Evolutionary conservation across 768 basidiomycete genomes (phyloP).

Genomic region (Panaeolus cyanescens): DNA sequence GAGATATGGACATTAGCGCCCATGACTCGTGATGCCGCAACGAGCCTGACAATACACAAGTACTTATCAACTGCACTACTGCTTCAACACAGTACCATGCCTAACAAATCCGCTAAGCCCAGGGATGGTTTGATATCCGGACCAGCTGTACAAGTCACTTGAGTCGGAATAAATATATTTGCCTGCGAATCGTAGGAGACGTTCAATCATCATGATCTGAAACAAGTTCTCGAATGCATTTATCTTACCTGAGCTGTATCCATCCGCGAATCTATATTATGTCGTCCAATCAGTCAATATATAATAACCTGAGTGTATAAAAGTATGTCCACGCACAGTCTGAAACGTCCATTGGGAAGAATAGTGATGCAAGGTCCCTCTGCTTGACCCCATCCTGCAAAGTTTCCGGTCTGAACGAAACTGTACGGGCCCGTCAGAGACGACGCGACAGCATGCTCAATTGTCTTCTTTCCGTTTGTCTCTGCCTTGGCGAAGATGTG

Average conservation of each 20-base stretch:
- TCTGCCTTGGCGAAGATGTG: conserved; percentile 37
- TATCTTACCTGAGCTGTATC: conserved; percentile 27
- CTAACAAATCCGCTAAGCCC: conserved; percentile 29
- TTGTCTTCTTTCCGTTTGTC: conserved; percentile 29
- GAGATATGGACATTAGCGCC: no score
- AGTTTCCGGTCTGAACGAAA: conserved; percentile 34
- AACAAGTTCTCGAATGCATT: neutral
- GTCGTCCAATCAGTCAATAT: neutral
- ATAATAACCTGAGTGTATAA: neutral
- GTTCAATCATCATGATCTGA: neutral
- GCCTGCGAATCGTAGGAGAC: conserved; percentile 12
- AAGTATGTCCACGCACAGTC: conserved; percentile 23
- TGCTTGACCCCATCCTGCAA: conserved; percentile 36
- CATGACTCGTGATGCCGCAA: no score
- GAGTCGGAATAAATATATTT: conserved; percentile 39
- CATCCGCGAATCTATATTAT: conserved; percentile 28
- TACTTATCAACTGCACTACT: no score
- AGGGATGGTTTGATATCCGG: conserved; percentile 28
- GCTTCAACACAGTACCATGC: conserved; percentile 34
- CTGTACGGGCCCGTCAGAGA: conserved; percentile 34
- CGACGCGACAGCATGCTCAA: conserved; percentile 33
- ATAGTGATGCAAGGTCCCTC: conserved; percentile 33
- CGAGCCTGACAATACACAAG: no score
- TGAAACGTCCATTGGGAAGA: conserved; percentile 31
- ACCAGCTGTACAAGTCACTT: conserved; percentile 33